A percentile compares a stretch with the other conserved stretches of the same genome.
Conservation (phyloP, 139 green algal genomes). For the Deuterostichococcus epilithicus region DNA sequence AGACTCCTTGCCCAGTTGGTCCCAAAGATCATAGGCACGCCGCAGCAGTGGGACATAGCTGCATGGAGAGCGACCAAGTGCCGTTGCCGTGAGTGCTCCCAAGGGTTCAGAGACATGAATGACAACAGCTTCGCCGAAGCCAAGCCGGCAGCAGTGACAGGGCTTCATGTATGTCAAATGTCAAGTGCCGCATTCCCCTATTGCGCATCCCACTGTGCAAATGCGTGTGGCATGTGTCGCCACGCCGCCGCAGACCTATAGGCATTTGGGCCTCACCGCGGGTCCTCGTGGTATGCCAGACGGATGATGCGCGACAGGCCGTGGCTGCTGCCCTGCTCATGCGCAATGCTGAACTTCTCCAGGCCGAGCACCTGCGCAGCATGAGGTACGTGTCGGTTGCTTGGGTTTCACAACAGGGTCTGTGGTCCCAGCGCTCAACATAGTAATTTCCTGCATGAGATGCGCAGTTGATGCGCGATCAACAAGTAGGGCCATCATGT, state of each 20-base stretch:
- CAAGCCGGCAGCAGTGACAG: no score
- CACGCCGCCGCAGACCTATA: no score
- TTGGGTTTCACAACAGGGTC: neutral
- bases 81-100: no score
- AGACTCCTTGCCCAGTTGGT: constrained; percentile 37
- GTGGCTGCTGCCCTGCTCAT: constrained; percentile 44
- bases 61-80: no score
- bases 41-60: constrained; percentile 52
- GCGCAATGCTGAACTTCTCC: constrained; percentile 41
- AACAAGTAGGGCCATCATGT: neutral
- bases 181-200: no score
- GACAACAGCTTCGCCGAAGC: no score
- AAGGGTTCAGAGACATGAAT: no score
- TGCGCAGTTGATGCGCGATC: neutral
- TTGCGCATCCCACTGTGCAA: neutral
- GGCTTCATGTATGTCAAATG: no score
- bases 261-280: neutral
- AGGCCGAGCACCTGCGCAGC: constrained; percentile 49
- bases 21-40: constrained; percentile 39
- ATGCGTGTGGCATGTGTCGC: neutral
- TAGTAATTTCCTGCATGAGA: no score
- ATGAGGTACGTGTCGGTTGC: neutral
- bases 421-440: neutral
- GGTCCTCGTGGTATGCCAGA: constrained; percentile 48
- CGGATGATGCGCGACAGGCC: constrained; percentile 61